phyloP scores from a whole-genome alignment of 2,329 filamentous ascomycete genomes.

The Ustulina deusta region DNA sequence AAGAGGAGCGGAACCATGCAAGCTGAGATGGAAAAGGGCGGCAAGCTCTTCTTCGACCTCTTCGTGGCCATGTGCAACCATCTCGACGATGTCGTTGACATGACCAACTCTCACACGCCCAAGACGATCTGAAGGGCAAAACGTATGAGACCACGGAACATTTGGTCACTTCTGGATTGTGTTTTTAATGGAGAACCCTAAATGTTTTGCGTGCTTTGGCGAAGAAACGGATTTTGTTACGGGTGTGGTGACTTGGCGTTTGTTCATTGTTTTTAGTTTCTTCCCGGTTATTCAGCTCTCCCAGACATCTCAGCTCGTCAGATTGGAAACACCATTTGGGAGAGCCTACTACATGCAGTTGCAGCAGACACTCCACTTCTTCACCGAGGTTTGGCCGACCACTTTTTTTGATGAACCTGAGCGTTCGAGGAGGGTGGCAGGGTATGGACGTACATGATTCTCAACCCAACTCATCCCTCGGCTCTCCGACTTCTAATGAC shows the following conservation, averaged over 20 bases:
- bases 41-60: conserved; percentile 96
- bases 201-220: conserved; percentile 38
- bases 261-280: conserved; percentile 54
- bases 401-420: conserved; percentile 56
- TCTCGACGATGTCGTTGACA: conserved; percentile 93
- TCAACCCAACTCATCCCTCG: conserved; percentile 34
- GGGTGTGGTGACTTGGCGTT: conserved; percentile 46
- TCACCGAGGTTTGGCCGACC: conserved; percentile 62
- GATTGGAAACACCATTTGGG: conserved; percentile 65
- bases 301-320: conserved; percentile 56
- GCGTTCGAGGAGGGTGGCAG: conserved; percentile 50
- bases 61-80: conserved; percentile 99
- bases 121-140: conserved; percentile 64
- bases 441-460: conserved; percentile 54
- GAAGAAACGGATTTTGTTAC: conserved; percentile 44
- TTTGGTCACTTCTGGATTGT: conserved; percentile 39
- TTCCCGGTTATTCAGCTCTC: conserved; percentile 55
- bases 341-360: conserved; percentile 54
- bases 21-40: conserved; percentile 96
- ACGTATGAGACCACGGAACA: conserved; percentile 24
- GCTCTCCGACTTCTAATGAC: conserved; percentile 51
- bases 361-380: conserved; percentile 61
- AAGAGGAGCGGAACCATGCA: conserved; percentile 99
- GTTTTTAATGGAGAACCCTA: conserved; percentile 37
- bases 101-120: conserved; percentile 75